A percentile compares a stretch with the other conserved stretches of the same genome.
Conservation (phyloP, 2,329 filamentous ascomycete species). For the Trichoderma sp. region DNA sequence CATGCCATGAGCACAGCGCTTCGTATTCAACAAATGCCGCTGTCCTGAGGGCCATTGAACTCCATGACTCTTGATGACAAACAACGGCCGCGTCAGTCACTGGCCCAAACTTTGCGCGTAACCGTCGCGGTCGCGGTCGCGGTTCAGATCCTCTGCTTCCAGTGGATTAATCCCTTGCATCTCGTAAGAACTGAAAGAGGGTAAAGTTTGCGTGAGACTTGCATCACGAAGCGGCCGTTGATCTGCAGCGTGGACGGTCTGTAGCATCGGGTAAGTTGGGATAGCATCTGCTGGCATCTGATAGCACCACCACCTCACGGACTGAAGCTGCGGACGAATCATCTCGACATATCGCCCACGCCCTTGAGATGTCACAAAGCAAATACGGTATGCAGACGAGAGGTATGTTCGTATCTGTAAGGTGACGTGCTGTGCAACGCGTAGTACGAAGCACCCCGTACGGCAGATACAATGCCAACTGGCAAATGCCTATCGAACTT, state of each 20-base stretch:
- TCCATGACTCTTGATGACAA: background rate
- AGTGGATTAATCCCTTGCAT: background rate
- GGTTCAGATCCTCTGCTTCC: background rate
- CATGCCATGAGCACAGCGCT: background rate
- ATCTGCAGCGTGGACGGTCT: background rate
- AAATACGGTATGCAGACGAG: background rate
- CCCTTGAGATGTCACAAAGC: background rate
- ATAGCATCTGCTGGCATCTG: background rate
- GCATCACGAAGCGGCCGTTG: slow-evolving; percentile 1
- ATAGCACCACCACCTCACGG: background rate
- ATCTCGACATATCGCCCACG: background rate
- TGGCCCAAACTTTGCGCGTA: background rate
- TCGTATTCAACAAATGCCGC: background rate
- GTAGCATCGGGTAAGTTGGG: background rate
- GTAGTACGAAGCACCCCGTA: background rate
- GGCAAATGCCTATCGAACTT: background rate
- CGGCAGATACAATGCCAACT: background rate
- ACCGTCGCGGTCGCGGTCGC: background rate
- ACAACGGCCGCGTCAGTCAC: background rate
- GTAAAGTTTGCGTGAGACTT: background rate
- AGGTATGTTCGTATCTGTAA: background rate
- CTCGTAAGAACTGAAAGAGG: background rate
- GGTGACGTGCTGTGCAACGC: background rate
- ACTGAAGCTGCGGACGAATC: background rate
- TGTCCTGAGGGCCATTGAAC: background rate